phyloP scores from a whole-genome alignment of 805 yeast genomes.

The Suhomyces faveliae region DNA sequence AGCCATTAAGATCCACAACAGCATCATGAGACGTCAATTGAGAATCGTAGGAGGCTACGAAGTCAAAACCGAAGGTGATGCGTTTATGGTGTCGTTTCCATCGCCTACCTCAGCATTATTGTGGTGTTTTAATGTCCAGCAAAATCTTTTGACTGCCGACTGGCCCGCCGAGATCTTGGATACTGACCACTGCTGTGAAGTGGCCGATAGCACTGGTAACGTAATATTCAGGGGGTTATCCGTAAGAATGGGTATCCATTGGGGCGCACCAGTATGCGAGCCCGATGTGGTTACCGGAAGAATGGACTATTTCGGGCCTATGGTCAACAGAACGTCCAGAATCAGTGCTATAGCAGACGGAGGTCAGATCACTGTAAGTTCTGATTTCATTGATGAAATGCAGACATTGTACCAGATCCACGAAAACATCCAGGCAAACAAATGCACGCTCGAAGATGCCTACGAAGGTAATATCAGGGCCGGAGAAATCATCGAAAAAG shows the following conservation, averaged over 20 bases:
- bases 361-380: conserved; percentile 89
- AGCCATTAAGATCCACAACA: conserved; percentile 91
- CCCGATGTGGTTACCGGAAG: conserved; percentile 91
- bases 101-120: conserved; percentile 84
- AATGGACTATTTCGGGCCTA: conserved; percentile 99
- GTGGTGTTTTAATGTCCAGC: conserved; percentile 94
- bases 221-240: conserved; percentile 82
- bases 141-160: conserved; percentile 74
- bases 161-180: conserved; percentile 95
- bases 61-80: conserved; percentile 99
- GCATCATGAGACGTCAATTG: conserved; percentile 89
- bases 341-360: conserved; percentile 96
- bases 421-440: conserved; percentile 32
- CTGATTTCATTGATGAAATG: conserved; percentile 76
- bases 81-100: conserved; percentile 96
- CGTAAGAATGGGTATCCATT: conserved; percentile 97
- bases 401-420: conserved; percentile 53
- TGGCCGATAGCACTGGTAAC: conserved; percentile 59
- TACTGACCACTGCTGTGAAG: conserved; percentile 79
- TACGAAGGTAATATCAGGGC: conserved; percentile 50
- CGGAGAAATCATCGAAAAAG: conserved; percentile 58
- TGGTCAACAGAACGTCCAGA: conserved; percentile 94
- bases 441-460: conserved; percentile 33
- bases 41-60: conserved; percentile 96
- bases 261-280: conserved; percentile 98